Conservation (phyloP, 75 land plant species). For the Sequoiadendron giganteum region DNA sequence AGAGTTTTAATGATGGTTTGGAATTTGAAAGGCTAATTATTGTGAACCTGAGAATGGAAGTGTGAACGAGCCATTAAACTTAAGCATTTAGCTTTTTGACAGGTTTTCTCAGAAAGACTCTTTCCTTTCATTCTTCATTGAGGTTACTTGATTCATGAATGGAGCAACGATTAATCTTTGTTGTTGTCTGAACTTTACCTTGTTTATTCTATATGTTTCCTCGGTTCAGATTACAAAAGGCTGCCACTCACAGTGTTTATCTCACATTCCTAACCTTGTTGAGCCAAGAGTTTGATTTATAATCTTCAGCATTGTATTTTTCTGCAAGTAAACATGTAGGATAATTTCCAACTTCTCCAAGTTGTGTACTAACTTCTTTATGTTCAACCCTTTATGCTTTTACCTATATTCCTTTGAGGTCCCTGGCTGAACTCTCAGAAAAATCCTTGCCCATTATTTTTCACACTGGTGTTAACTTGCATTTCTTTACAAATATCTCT, state of each 20-base stretch:
- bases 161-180: neutral
- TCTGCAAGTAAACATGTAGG: neutral
- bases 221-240: neutral
- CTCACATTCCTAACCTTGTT: neutral
- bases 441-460: neutral
- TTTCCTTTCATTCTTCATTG: neutral
- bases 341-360: neutral
- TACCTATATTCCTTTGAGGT: neutral
- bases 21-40: neutral
- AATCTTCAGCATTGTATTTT: neutral
- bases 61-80: neutral
- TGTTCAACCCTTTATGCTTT: neutral
- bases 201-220: neutral
- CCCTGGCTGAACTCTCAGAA: neutral
- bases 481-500: neutral
- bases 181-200: neutral
- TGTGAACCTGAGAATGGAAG: neutral
- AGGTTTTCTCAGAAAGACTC: neutral
- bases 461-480: neutral
- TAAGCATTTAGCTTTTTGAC: neutral
- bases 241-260: neutral
- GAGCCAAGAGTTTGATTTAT: neutral
- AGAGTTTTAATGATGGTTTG: neutral
- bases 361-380: neutral
- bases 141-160: neutral